These are phyloP conservation scores for Myrica gale DNA, from an alignment of 306 rosid species.

Conservation along the genomic window DNA sequence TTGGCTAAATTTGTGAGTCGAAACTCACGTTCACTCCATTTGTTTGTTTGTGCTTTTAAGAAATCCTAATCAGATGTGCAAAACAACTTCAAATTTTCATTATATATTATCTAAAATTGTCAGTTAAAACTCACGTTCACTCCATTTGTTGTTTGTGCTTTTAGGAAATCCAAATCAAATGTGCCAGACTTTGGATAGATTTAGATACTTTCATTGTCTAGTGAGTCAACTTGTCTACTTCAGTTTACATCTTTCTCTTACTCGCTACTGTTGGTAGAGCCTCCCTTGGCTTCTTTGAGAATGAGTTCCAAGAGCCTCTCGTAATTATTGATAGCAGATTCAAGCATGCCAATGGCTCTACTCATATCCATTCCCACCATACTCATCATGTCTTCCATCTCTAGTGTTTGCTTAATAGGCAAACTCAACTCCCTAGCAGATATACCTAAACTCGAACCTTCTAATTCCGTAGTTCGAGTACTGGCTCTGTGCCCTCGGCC, in stretches of 20 bases:
- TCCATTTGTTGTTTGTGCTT: background rate
- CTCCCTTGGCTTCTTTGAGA: slow-evolving; percentile 52
- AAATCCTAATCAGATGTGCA: background rate
- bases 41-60: background rate
- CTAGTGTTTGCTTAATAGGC: slow-evolving; percentile 28
- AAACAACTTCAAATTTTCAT: background rate
- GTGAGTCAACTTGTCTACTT: background rate
- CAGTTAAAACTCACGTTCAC: too few relatives aligned
- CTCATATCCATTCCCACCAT: slow-evolving; percentile 40
- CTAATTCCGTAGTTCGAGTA: background rate
- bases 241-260: background rate
- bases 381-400: slow-evolving; percentile 30
- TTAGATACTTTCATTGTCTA: too few relatives aligned
- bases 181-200: background rate
- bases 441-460: background rate
- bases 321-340: slow-evolving; percentile 57
- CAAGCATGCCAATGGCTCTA: slow-evolving; percentile 58
- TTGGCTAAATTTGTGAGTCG: background rate
- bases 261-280: background rate
- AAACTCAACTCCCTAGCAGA: slow-evolving; percentile 28
- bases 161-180: background rate
- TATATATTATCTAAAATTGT: background rate
- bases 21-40: background rate
- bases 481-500: slow-evolving; percentile 8
- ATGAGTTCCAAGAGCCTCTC: slow-evolving; percentile 68